A percentile compares a stretch with the other conserved stretches of the same genome.
Conservation (phyloP, 176 grass and related monocot genomes). For the Areca catechu region DNA sequence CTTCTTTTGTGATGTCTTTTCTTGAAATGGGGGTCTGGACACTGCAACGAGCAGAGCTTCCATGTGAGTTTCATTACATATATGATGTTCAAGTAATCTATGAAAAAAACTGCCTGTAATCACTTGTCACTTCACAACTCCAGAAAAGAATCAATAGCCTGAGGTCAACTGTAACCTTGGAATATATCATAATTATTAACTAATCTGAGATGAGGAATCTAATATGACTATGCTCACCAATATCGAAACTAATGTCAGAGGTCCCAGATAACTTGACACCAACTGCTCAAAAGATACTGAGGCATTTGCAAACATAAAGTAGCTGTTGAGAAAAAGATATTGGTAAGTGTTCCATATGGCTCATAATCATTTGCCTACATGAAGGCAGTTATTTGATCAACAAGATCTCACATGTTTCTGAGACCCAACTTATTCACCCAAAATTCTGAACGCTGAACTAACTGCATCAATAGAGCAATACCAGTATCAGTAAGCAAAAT, state of each 20-base stretch:
- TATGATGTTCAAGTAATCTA: too few relatives aligned
- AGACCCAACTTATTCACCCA: conserved; percentile 66
- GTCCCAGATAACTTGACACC: conserved; percentile 57
- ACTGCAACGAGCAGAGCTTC: conserved; percentile 36
- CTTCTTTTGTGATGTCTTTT: conserved; percentile 93
- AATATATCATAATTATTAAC: too few relatives aligned
- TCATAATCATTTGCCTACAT: too few relatives aligned
- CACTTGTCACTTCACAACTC: too few relatives aligned
- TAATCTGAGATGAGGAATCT: too few relatives aligned
- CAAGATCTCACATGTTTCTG: conserved; percentile 59
- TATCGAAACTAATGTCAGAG: conserved; percentile 66
- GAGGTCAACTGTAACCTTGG: too few relatives aligned
- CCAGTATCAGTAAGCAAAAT: conserved; percentile 4
- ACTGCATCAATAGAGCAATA: conserved; percentile 30
- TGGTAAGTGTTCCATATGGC: too few relatives aligned
- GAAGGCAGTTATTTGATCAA: too few relatives aligned
- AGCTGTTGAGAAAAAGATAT: conserved; percentile 30
- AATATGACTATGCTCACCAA: conserved; percentile 33
- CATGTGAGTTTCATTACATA: too few relatives aligned
- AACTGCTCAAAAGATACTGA: conserved; percentile 67
- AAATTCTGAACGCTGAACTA: conserved; percentile 68
- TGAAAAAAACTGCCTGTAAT: too few relatives aligned
- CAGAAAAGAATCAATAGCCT: too few relatives aligned
- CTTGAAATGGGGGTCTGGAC: conserved; percentile 92
- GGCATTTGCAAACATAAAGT: conserved; percentile 91